These are phyloP conservation scores for Geum urbanum DNA, from an alignment of 306 rosid genomes.

Conservation along the genomic window DNA sequence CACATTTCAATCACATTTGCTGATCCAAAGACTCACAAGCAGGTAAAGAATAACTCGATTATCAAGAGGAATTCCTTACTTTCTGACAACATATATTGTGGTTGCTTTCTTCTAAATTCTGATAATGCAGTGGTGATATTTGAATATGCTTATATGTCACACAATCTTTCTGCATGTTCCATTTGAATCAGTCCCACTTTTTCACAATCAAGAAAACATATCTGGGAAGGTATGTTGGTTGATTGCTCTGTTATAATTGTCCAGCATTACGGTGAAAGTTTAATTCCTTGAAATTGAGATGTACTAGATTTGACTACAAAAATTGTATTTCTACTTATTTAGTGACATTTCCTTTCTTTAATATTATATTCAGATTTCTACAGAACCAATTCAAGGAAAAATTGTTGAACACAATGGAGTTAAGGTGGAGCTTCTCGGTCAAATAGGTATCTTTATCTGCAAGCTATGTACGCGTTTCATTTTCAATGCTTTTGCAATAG, in stretches of 20 bases:
- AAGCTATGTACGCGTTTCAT: constrained; percentile 13
- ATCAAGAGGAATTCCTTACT: neutral
- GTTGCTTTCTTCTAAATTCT: neutral
- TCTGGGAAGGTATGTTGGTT: constrained; percentile 71
- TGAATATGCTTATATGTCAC: neutral
- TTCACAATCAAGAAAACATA: constrained; percentile 96
- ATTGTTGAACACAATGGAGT: constrained; percentile 93
- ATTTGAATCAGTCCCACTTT: constrained; percentile 72
- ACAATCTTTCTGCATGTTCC: constrained; percentile 48
- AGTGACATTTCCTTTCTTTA: constrained; percentile 10
- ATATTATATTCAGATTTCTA: constrained; percentile 50
- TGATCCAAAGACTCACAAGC: constrained; percentile 91
- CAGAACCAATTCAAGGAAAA: constrained; percentile 95
- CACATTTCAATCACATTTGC: constrained; percentile 62
- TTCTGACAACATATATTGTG: neutral
- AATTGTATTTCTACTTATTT: neutral
- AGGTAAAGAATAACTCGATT: constrained; percentile 35
- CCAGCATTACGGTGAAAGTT: neutral
- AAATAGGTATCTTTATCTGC: constrained; percentile 56
- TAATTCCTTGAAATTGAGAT: neutral
- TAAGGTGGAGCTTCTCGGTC: constrained; percentile 96
- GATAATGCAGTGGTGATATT: too few species aligned
- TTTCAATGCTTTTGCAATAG: neutral
- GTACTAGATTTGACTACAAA: neutral
- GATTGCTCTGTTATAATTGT: constrained; percentile 6